phyloP scores from a whole-genome alignment of 495 filamentous ascomycete genomes.

The Penicillium manginii region DNA sequence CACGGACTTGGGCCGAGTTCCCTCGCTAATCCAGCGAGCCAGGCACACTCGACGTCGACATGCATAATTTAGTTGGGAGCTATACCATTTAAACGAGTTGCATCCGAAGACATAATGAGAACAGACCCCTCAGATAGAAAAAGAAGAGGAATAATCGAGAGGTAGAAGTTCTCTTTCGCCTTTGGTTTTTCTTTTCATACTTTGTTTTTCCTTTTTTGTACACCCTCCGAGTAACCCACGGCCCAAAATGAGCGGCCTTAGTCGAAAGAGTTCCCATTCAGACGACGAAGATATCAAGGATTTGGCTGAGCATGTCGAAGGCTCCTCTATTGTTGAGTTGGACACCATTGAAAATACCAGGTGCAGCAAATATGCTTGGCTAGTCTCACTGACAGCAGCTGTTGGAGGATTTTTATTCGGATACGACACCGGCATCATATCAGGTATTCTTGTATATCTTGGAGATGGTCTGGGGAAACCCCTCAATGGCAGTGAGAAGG shows the following conservation, averaged over 20 bases:
- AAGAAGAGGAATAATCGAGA: too few species aligned
- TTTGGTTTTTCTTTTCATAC: background rate
- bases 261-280: constrained; percentile 3
- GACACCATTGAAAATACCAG: constrained; percentile 12
- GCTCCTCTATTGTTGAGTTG: background rate
- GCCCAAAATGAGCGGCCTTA: background rate
- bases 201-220: background rate
- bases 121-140: background rate
- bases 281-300: constrained; percentile 1
- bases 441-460: constrained; percentile 50
- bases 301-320: constrained; percentile 13
- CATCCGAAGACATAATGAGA: background rate
- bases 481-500: constrained; percentile 41
- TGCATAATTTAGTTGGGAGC: background rate
- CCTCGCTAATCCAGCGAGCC: background rate
- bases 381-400: constrained; percentile 29
- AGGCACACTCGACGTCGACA: background rate
- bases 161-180: background rate
- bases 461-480: constrained; percentile 35
- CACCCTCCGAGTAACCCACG: background rate
- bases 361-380: constrained; percentile 11
- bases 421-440: constrained; percentile 56
- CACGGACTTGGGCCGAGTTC: constrained; percentile 1
- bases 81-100: background rate
- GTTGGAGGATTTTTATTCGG: constrained; percentile 47